These are phyloP conservation scores for Taxawa tesnikishii DNA, from an alignment of 2,329 filamentous ascomycete genomes.

Conservation along the genomic window DNA sequence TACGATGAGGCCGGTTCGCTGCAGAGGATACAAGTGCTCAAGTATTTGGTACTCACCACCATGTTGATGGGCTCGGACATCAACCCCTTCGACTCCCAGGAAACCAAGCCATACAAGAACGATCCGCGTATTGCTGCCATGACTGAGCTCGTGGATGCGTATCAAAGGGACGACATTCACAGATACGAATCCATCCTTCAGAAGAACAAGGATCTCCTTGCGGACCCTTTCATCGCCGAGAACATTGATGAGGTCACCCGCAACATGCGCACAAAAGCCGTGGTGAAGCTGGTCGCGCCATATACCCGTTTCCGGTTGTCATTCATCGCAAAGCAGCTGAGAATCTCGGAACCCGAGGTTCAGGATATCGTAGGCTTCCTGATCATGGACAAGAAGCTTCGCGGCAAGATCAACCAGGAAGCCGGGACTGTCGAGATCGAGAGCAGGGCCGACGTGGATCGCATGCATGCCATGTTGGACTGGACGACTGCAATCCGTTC, in stretches of 20 bases:
- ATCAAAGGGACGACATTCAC: constrained; percentile 89
- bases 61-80: constrained; percentile 99
- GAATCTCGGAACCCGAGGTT: constrained; percentile 74
- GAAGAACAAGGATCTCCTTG: constrained; percentile 76
- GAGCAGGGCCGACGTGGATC: constrained; percentile 59
- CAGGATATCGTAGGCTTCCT: constrained; percentile 93
- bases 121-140: constrained; percentile 92
- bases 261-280: constrained; percentile 93
- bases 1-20: constrained; percentile 96
- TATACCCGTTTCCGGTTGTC: constrained; percentile 83
- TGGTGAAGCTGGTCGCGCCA: constrained; percentile 83
- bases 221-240: constrained; percentile 92
- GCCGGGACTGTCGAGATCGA: constrained; percentile 72
- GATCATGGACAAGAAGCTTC: constrained; percentile 79
- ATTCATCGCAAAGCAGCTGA: constrained; percentile 80
- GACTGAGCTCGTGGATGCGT: constrained; percentile 93
- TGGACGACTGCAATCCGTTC: constrained; percentile 59
- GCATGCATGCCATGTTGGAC: constrained; percentile 58
- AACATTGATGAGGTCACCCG: constrained; percentile 98
- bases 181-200: constrained; percentile 79
- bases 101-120: constrained; percentile 95
- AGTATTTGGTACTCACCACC: constrained; percentile 89
- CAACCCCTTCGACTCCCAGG: constrained; percentile 97
- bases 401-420: constrained; percentile 82
- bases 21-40: constrained; percentile 92